phyloP scores from a whole-genome alignment of 2,329 filamentous ascomycete genomes.

The Raffaelea deltoideospora region DNA sequence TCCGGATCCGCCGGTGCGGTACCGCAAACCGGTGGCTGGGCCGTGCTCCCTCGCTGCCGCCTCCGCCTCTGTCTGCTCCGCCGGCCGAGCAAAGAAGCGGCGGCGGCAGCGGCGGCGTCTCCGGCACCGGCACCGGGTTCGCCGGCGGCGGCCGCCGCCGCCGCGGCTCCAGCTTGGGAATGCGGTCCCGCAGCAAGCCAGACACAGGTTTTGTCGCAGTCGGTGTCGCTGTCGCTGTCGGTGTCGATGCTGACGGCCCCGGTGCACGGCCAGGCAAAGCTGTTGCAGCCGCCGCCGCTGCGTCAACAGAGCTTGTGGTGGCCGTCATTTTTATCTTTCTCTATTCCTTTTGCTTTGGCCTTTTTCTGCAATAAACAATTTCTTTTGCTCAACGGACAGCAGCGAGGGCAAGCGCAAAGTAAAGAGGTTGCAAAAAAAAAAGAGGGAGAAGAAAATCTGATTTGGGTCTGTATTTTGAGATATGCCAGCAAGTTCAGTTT shows the following conservation, averaged over 20 bases:
- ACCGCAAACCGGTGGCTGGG: slow-evolving; percentile 39
- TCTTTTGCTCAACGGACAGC: too few species aligned
- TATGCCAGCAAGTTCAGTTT: too few species aligned
- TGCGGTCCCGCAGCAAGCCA: slow-evolving; percentile 30
- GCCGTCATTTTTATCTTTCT: too few species aligned
- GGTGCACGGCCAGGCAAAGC: too few species aligned
- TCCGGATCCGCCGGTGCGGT: slow-evolving; percentile 70
- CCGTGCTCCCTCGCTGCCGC: background rate
- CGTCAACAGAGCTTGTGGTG: background rate
- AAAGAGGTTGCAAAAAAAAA: too few species aligned
- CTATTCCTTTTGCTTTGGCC: too few species aligned
- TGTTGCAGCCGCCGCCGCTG: background rate
- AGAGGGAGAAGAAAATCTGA: too few species aligned
- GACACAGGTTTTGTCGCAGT: background rate
- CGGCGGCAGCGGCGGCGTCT: slow-evolving; percentile 57
- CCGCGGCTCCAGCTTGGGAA: slow-evolving; percentile 55
- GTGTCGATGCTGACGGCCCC: too few species aligned
- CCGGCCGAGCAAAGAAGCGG: slow-evolving; percentile 37
- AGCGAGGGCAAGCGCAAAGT: too few species aligned
- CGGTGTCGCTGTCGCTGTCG: background rate
- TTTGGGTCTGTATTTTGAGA: too few species aligned
- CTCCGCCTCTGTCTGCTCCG: too few species aligned
- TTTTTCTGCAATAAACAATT: too few species aligned
- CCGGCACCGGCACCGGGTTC: slow-evolving; percentile 50
- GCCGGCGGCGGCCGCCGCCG: slow-evolving; percentile 33